Evolutionary conservation across 306 rosid genomes (phyloP), one percentile per base, ranked within the genome.

Genomic region (Sechiopsis laciniata): DNA sequence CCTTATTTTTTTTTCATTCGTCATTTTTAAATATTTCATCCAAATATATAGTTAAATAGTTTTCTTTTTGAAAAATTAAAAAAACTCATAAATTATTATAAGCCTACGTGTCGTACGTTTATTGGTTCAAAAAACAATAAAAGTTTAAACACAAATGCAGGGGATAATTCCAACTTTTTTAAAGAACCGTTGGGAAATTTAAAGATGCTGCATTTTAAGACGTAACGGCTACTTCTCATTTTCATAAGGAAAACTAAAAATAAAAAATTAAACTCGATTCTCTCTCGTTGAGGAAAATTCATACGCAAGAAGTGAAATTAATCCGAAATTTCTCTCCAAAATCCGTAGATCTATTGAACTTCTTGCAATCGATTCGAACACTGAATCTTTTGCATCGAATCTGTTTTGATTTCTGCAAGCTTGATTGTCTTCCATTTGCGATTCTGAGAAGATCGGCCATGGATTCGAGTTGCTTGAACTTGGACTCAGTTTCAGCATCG

Each of bases 391-490:
- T 10, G 17, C 12, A 0, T 61, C 53, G 24, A 50, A 63, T 24
- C 60, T 74, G 29, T 59, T 74, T 52, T 5, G 53, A 22, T 74
- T 50, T 58, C 74, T 71, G 58, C 52, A 48, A 20, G 22, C 8
- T 71, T 22, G 56, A 51, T 70, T 11, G 46, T 48, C 48, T 56
- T 74, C 67, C 8, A 60, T 26, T 45, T 13, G n/a, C 15, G 14
- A 35, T 20, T 40, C 65, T 61, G 21, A 40, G 37, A 63, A 75
- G 61, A 54, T 73, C 65, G 11, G 73, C 61, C 6, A 88, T 90
- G 97, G 96, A 90, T 75, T 83, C 84, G 26, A 85, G 82, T 35
- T 83, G 83, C 76, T 81, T 83, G 69, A 88, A 87, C 76, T 78
- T 83, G 59, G 81, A 83, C 9, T 81, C 85, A 74, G 53, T 73